Evolutionary conservation across 2,329 filamentous ascomycete species (phyloP), one percentile per base, ranked within the genome.

Genomic region (Dissoconium aciculare): DNA sequence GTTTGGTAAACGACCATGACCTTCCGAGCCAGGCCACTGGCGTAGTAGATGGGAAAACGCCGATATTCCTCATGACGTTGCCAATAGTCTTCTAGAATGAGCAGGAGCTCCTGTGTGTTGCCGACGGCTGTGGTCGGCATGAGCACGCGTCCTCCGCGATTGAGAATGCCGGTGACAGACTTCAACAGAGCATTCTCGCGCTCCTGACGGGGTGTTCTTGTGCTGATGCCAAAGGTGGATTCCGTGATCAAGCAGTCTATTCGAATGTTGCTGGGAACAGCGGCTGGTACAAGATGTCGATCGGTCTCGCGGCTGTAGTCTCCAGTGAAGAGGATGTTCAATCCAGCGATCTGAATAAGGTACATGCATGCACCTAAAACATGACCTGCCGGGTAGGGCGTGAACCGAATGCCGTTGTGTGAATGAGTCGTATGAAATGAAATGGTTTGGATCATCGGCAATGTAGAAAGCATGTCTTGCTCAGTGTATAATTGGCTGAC

Each of bases 1-100:
- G 89, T 98, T 54, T 95, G 89, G 52, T 98, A 98, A 3, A 95
- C 84, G 16, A 94, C 72, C 89, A 98, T 98, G 60, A 89, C 98
- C 57, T 93, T 89, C 39, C 87, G 68, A 1, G 89, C 89, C 25
- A 95, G 71, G 47, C 92, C 93, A 47, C 82, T 89, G 32, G 91
- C 91, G 55, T 95, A 98, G 62, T 95, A 98, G 39, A 98, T 95
- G 4, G 89, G 89, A 19, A 80, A 78, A 42, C 81, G 84, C 42
- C 93, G 85, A 43, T 77, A 83, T 45, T 94, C 85, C 1, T 73
- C 61, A 49, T 98, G 87, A 34, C 84, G 81, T 40, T 71, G 71
- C 89, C 89, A 98, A 58, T 93, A 95, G 54, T 98, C 89, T 47
- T 98, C 89, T 5, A 98, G 64, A 47, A 98, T 95, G 15, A 98